These are phyloP conservation scores for Trichoderma asperelloides DNA, from an alignment of 495 filamentous ascomycete genomes.

Conservation along the genomic window DNA sequence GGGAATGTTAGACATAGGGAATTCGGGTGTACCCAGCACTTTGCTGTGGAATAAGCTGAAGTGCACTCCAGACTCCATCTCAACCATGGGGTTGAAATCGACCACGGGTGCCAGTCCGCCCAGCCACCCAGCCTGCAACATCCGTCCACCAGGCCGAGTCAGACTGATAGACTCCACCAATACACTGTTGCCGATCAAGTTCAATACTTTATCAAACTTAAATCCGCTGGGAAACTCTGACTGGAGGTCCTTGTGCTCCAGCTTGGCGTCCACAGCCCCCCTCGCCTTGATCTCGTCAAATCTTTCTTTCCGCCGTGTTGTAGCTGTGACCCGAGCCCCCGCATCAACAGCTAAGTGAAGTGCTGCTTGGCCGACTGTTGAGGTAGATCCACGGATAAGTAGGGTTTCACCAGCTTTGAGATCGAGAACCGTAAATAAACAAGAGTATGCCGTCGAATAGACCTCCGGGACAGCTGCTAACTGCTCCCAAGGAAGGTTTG, in stretches of 20 bases:
- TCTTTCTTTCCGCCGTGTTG: slow-evolving; percentile 25
- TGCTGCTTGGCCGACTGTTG: slow-evolving; percentile 36
- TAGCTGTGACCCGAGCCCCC: slow-evolving; percentile 32
- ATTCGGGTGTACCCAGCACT: slow-evolving; percentile 31
- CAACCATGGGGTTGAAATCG: slow-evolving; percentile 38
- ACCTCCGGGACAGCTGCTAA: slow-evolving; percentile 36
- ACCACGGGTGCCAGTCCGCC: slow-evolving; percentile 37
- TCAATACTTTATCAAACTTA: slow-evolving; percentile 33
- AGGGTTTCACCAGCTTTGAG: slow-evolving; percentile 25
- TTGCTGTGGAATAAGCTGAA: slow-evolving; percentile 40
- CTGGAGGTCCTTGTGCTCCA: slow-evolving; percentile 20
- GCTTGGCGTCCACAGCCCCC: slow-evolving; percentile 23
- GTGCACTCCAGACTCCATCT: slow-evolving; percentile 42
- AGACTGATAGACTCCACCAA: slow-evolving; percentile 34
- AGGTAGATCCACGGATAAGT: slow-evolving; percentile 36
- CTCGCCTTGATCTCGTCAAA: slow-evolving; percentile 21
- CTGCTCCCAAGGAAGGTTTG: slow-evolving; percentile 28
- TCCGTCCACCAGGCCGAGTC: slow-evolving; percentile 26
- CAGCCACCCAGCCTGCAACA: slow-evolving; percentile 35
- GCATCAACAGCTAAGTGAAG: slow-evolving; percentile 34
- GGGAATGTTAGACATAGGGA: slow-evolving; percentile 35
- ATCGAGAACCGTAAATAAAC: slow-evolving; percentile 30
- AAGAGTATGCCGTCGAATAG: slow-evolving; percentile 38
- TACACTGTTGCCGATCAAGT: slow-evolving; percentile 36
- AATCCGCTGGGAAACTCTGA: slow-evolving; percentile 7